Base-by-base conservation (phyloP, 306 rosid species). In the Erythrophleum fordii region DNA sequence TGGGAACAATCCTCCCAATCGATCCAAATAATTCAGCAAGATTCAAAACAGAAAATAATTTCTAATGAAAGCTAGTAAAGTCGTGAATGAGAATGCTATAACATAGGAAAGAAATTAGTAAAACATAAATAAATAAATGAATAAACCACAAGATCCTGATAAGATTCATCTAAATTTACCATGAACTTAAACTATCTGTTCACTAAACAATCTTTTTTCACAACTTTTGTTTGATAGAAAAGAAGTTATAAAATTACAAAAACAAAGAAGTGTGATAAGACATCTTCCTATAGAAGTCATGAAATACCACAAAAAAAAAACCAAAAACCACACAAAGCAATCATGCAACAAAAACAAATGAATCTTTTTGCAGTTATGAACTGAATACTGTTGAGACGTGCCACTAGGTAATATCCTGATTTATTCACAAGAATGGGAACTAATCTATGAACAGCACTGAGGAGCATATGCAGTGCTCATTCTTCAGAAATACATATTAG, bases 381-480 rank as follows among this genome's bases (percentile, higher is more conserved):
- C 34, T 31, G 29, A 49, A 31, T 62, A 22, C 25, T 56, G 14
- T 48, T 65, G 52, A 51, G 14, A 23, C 37, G 55, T 31, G 53
- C 26, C 41, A 9, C 28, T 31, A 6, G 16, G 37, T 31, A 64
- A 39, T 29, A 44, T 44, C 48, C 48, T 44, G 48, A 48, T 61
- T 60, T 60, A 4, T 17, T 51, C 35, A 22, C 71, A 58, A 45
- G 60, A 28, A 8, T 44, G 12, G 48, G 9, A 13, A 2, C 42
- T 39, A 39, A 39, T 44, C 48, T 48, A 34, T 73, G 67, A 18
- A 34, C 52, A 65, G 22, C 56, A 65, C 11, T 26, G 18, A 29
- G 62, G 25, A 74, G 23, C 46, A 16, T 53, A 28, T 74, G 45
- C 76, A 28, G 41, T 42, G 46, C 76, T 67, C 10, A 66, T 53